Evolutionary conservation across 2,329 filamentous ascomycete species (phyloP).

Genomic region (Mariannaea elegans): DNA sequence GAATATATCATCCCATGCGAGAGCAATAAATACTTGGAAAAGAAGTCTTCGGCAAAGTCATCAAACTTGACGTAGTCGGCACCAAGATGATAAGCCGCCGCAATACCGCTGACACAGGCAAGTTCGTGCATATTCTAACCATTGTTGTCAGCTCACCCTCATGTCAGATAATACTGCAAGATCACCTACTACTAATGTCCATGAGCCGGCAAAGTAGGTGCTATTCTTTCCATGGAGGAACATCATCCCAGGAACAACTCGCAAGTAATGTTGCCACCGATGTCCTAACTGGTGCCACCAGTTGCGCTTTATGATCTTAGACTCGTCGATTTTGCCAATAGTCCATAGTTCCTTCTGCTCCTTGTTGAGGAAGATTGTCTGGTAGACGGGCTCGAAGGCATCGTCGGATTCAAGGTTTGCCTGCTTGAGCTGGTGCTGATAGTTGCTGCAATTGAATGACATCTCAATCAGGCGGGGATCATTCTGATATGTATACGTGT

Average conservation of each 20-base stretch:
- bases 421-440: conserved; percentile 74
- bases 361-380: conserved; percentile 74
- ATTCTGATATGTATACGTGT: conserved; percentile 66
- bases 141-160: background rate
- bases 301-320: conserved; percentile 68
- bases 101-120: conserved; percentile 75
- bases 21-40: conserved; percentile 56
- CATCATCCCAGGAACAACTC: conserved; percentile 77
- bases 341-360: conserved; percentile 65
- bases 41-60: conserved; percentile 58
- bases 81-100: conserved; percentile 74
- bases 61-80: conserved; percentile 71
- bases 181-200: conserved; percentile 70
- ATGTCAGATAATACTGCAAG: background rate
- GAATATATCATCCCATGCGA: conserved; percentile 55
- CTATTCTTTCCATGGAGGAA: conserved; percentile 71
- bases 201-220: conserved; percentile 71
- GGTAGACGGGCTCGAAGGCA: conserved; percentile 70
- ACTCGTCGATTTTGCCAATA: conserved; percentile 64
- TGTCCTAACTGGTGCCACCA: conserved; percentile 77
- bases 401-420: conserved; percentile 31
- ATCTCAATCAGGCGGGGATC: conserved; percentile 70
- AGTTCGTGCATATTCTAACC: conserved; percentile 73
- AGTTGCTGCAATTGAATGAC: conserved; percentile 80
- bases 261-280: conserved; percentile 69